phyloP scores from a whole-genome alignment of 2,329 filamentous ascomycete species.

The Geosmithia morbida region DNA sequence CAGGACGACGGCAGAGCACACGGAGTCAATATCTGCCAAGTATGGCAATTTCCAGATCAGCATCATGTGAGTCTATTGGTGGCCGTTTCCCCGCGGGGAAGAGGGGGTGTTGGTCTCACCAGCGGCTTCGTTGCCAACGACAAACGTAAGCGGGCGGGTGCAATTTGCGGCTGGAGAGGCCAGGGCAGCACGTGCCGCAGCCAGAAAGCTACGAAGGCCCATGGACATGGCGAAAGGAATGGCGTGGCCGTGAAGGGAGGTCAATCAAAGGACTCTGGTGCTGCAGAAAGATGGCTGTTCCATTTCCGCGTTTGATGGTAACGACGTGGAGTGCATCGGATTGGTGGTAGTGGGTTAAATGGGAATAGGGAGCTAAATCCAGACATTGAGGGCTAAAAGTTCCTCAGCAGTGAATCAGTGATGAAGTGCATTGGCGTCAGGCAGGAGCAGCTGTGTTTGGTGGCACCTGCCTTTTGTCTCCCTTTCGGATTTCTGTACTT shows the following conservation, averaged over 20 bases:
- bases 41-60: background rate
- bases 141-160: constrained; percentile 37
- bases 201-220: constrained; percentile 36
- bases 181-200: constrained; percentile 31
- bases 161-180: constrained; percentile 26
- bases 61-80: background rate
- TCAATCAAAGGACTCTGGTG: background rate
- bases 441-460: too few relatives aligned
- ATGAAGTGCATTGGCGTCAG: too few relatives aligned
- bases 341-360: too few relatives aligned
- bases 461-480: too few relatives aligned
- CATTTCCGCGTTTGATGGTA: background rate
- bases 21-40: constrained; percentile 58
- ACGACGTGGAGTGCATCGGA: background rate
- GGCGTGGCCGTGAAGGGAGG: background rate
- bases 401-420: too few relatives aligned
- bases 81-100: background rate
- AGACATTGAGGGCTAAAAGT: too few relatives aligned
- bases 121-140: constrained; percentile 55
- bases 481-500: too few relatives aligned
- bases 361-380: too few relatives aligned
- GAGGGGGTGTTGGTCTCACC: constrained; percentile 22
- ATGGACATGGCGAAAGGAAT: background rate
- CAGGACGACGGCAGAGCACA: constrained; percentile 59
- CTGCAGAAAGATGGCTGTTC: too few relatives aligned